Conservation (phyloP, 176 grass and related monocot genomes). For the Puccinellia tenuiflora region DNA sequence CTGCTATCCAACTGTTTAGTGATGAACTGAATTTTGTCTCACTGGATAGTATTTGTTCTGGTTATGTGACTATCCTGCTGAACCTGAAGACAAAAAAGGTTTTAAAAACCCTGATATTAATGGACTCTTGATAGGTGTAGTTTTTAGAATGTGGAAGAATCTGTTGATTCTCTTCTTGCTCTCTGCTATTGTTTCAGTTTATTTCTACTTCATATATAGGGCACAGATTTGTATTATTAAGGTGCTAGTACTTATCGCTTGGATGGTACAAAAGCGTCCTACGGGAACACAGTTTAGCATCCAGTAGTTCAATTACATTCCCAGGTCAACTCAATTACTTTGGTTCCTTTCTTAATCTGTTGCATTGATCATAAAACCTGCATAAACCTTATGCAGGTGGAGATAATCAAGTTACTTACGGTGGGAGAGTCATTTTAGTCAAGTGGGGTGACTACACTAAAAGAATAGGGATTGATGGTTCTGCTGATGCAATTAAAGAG, state of each 20-base stretch:
- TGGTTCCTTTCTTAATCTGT: not conserved
- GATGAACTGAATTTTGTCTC: not conserved
- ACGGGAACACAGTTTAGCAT: not conserved
- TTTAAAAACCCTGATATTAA: not conserved
- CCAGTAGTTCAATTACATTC: not conserved
- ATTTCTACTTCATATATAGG: not conserved
- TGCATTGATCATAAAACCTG: not conserved
- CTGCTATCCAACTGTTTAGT: not conserved
- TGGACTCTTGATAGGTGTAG: not conserved
- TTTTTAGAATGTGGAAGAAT: not conserved
- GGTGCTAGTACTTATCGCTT: not conserved
- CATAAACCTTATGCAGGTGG: slow-evolving; percentile 45
- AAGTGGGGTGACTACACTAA: slow-evolving; percentile 94
- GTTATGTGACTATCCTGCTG: not conserved
- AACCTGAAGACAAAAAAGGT: not conserved
- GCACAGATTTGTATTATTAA: not conserved
- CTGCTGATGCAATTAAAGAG: slow-evolving; percentile 81
- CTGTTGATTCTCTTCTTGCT: not conserved
- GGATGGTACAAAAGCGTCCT: not conserved
- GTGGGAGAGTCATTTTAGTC: slow-evolving; percentile 86
- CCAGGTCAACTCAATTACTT: slow-evolving; percentile 5
- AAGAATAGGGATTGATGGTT: slow-evolving; percentile 96
- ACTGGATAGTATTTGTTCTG: slow-evolving; percentile 14
- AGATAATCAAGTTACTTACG: slow-evolving; percentile 59
- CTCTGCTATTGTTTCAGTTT: not conserved